A percentile compares a stretch with the other conserved stretches of the same genome.
These are phyloP conservation scores for Eucalyptus pauciflora DNA, from an alignment of 345 rosid species.

Conservation along the genomic window DNA sequence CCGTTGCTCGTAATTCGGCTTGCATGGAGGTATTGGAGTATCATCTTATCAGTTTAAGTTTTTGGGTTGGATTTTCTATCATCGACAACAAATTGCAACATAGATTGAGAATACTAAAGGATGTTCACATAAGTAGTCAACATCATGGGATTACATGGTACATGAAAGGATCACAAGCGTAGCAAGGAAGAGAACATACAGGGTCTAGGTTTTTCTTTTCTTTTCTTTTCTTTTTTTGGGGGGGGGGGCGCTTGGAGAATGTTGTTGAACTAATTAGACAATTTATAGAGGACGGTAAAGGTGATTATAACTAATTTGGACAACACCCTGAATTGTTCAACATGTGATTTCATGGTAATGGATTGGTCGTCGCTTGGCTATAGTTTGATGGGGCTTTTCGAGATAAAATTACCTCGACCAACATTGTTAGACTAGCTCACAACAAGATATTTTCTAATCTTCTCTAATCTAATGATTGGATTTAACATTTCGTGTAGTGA, in stretches of 20 bases:
- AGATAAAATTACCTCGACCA: neutral
- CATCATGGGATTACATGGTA: neutral
- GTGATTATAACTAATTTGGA: neutral
- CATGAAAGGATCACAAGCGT: conserved; percentile 1
- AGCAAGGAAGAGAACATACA: neutral
- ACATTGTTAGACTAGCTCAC: neutral
- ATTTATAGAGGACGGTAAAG: neutral
- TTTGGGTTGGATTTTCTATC: too few relatives aligned
- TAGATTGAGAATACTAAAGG: neutral
- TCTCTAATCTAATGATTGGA: neutral
- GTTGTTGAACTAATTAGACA: neutral
- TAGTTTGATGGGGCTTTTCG: neutral
- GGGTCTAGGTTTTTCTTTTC: neutral
- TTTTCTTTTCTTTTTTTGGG: neutral
- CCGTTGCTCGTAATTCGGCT: neutral
- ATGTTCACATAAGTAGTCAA: neutral
- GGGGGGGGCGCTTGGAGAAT: too few relatives aligned
- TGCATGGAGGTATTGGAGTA: neutral
- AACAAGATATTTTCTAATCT: neutral
- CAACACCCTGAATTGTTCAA: neutral
- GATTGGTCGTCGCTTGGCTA: neutral
- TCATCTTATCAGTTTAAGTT: too few relatives aligned
- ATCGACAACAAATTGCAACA: neutral
- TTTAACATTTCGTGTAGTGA: neutral
- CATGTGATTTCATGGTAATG: neutral